Evolutionary conservation across 352 stramenopile genomes (phyloP).

Genomic region (Globisporangium perplexum): DNA sequence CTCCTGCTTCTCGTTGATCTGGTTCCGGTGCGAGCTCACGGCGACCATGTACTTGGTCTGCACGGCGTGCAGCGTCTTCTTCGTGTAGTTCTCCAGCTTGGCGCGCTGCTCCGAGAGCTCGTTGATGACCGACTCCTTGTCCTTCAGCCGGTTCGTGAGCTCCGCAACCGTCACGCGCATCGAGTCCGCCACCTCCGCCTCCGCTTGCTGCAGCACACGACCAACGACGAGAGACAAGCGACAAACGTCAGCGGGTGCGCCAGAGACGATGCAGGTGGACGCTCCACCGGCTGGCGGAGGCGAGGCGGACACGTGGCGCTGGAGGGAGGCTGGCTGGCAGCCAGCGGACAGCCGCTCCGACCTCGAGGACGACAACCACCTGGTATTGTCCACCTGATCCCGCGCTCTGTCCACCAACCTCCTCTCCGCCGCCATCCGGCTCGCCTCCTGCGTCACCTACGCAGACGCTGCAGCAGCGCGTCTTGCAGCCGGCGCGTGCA

Average conservation of each 20-base stretch:
- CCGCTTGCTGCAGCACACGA: conserved; percentile 27
- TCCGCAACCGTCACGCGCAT: conserved; percentile 72
- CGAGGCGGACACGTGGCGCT: background rate
- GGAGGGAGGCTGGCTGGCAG: background rate
- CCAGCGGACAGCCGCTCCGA: background rate
- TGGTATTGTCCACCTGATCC: background rate
- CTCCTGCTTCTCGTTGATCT: conserved; percentile 84
- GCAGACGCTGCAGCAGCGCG: background rate
- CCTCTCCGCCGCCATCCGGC: background rate
- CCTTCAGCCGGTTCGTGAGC: conserved; percentile 82
- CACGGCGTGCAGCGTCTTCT: conserved; percentile 87
- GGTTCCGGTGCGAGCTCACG: conserved; percentile 84
- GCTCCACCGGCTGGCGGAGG: background rate
- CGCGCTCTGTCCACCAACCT: background rate
- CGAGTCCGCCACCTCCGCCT: conserved; percentile 64
- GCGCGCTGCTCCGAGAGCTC: conserved; percentile 78
- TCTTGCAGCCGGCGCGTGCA: background rate
- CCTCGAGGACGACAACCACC: background rate
- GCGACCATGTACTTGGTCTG: conserved; percentile 90
- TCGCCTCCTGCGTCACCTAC: background rate
- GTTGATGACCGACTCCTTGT: conserved; percentile 87
- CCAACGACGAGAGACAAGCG: background rate
- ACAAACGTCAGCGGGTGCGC: background rate
- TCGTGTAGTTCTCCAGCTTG: conserved; percentile 89
- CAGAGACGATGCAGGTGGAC: background rate